A percentile compares a stretch with the other conserved stretches of the same genome.
These are phyloP conservation scores for Venturiaceae sp. DNA, from an alignment of 2,329 filamentous ascomycete species.

Conservation along the genomic window DNA sequence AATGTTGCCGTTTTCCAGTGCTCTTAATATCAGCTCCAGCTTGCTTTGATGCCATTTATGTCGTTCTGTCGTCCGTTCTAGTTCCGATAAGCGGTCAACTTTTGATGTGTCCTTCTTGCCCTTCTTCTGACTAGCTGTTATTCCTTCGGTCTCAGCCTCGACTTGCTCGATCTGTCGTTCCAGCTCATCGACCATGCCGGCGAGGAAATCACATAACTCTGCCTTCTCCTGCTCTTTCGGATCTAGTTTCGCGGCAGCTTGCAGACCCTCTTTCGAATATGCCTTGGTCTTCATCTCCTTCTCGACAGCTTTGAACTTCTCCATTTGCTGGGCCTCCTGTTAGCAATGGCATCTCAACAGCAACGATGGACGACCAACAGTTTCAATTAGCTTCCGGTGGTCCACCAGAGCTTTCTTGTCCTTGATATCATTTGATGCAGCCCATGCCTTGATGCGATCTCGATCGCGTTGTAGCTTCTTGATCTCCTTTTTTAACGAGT, in stretches of 20 bases:
- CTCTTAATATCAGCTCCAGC: conserved; percentile 80
- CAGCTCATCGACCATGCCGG: conserved; percentile 80
- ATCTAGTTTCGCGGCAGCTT: conserved; percentile 83
- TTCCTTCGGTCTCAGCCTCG: conserved; percentile 78
- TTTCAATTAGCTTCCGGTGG: conserved; percentile 93
- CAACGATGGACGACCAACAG: conserved; percentile 48
- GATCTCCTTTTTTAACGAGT: conserved; percentile 97
- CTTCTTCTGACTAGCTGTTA: conserved; percentile 89
- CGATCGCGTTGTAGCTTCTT: conserved; percentile 97
- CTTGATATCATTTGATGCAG: conserved; percentile 97
- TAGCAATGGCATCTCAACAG: conserved; percentile 15
- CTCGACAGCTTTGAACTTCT: conserved; percentile 99
- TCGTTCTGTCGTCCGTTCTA: conserved; percentile 74
- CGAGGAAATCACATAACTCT: conserved; percentile 79
- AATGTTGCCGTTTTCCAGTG: conserved; percentile 84
- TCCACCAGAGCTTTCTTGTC: conserved; percentile 94
- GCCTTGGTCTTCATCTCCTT: conserved; percentile 99
- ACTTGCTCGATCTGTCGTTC: conserved; percentile 87
- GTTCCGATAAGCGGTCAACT: conserved; percentile 77
- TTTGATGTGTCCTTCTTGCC: conserved; percentile 80
- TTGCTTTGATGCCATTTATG: conserved; percentile 97
- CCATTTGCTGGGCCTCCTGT: conserved; percentile 70
- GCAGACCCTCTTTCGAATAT: conserved; percentile 95
- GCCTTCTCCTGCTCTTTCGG: conserved; percentile 95
- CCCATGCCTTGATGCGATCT: conserved; percentile 99